Conservation (phyloP, 768 basidiomycete genomes). For the Paxillus ammoniavirescens region DNA sequence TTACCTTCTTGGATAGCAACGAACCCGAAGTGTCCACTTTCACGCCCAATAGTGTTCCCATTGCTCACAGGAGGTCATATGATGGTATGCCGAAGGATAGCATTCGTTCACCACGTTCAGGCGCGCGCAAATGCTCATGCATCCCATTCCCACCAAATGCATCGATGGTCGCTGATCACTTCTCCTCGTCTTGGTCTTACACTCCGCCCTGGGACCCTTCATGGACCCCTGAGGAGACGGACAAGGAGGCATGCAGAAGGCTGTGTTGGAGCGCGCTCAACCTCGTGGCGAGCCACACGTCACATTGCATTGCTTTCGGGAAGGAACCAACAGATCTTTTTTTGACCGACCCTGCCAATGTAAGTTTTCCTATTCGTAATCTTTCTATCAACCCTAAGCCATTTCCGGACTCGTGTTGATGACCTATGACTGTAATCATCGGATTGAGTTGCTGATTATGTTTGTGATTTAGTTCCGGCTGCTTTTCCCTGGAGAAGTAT, state of each 20-base stretch:
- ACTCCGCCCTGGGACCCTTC: constrained; percentile 59
- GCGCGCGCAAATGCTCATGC: constrained; percentile 46
- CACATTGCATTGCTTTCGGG: constrained; percentile 66
- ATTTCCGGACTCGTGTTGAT: constrained; percentile 4
- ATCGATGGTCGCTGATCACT: constrained; percentile 33
- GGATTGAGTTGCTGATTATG: constrained; percentile 11
- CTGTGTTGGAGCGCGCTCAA: constrained; percentile 75
- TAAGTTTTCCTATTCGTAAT: constrained; percentile 32
- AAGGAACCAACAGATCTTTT: constrained; percentile 55
- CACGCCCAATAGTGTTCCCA: constrained; percentile 49
- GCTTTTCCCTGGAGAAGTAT: constrained; percentile 76
- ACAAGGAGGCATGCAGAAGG: constrained; percentile 70
- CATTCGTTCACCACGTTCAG: constrained; percentile 26
- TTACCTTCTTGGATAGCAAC: constrained; percentile 55
- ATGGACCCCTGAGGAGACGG: constrained; percentile 55
- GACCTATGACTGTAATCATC: not conserved
- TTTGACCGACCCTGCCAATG: constrained; percentile 65
- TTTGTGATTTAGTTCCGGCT: constrained; percentile 29
- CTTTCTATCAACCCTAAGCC: constrained; percentile 3
- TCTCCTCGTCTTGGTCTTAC: constrained; percentile 44
- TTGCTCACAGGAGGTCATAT: constrained; percentile 36
- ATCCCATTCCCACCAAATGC: constrained; percentile 36
- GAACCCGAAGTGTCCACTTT: constrained; percentile 56
- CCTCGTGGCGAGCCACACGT: constrained; percentile 65
- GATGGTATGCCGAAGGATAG: constrained; percentile 26